Base-by-base conservation (phyloP, 2,329 filamentous ascomycete species). In the Trichophyton rubrum region DNA sequence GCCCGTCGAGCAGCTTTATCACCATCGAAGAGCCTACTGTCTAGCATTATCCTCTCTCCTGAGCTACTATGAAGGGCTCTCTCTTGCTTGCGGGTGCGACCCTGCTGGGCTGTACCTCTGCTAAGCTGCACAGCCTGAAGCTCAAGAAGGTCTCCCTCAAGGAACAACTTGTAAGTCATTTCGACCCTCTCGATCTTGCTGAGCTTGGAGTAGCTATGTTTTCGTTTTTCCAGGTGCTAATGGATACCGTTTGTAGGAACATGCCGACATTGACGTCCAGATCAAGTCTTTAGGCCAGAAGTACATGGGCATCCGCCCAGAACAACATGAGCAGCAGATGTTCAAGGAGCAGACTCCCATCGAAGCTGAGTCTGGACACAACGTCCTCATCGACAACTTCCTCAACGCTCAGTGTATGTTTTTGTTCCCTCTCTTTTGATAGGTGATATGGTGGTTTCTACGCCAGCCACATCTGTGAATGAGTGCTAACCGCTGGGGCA, bases 371-470 rank as follows among this genome's bases (percentile, higher is more conserved):
- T 79, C 83, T 62, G 78, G 79, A 62, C 92, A 97, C 77, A 84
- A 86, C 61, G 88, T 99, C 47, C 89, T 92, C 62, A 86, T 99
- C 69, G 89, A 85, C 78, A 99, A 99, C 85, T 99, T 96, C 80
- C 80, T 97, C 80, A 99, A 99, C 72, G 93, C 93, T 62, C 93
- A 99, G 78, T 99, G 91, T 96, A 86, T 71, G 88, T 78, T 38
- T 41, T 15, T 27, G 45, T 33, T 35, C 40, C 13, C 35, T 22
- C 33, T 15, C 58, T 56, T 45, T 4, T 41, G 33, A 51, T 57
- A 40, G 49, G 0, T 27, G n/a, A 38, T 38, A 3, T 13, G 33
- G 13, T 13, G 33, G 8, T 38, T 38, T 11, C 11, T 38, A 3
- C 33, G 6, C 33, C 33, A 38, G 33, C 33, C 38, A 27, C 22